A percentile compares a stretch with the other conserved stretches of the same genome.
Conservation (phyloP, 441 rosid species). For the Dalechampia spathulata region DNA sequence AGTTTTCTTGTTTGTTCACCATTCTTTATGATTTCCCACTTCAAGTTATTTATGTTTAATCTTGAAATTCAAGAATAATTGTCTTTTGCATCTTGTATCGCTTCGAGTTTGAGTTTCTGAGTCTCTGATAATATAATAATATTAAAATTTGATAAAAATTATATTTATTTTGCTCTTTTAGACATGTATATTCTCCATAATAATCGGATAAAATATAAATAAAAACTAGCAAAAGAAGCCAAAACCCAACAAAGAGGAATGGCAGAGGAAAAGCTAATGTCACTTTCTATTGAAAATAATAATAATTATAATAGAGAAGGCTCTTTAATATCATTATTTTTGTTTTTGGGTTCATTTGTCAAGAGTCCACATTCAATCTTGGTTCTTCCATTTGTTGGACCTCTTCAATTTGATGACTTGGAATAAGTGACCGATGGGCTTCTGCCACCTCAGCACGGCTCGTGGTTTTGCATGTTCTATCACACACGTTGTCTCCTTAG, state of each 20-base stretch:
- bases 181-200: conserved; percentile 29
- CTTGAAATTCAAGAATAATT: too few species aligned
- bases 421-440: conserved; percentile 71
- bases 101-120: too few species aligned
- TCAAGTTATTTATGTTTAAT: too few species aligned
- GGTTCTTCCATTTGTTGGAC: conserved; percentile 50
- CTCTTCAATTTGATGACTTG: conserved; percentile 72
- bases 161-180: too few species aligned
- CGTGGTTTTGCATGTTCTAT: conserved; percentile 54
- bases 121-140: too few species aligned
- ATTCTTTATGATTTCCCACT: too few species aligned
- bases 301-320: too few species aligned
- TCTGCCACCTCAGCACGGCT: conserved; percentile 76
- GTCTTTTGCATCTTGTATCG: too few species aligned
- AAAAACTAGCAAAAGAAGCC: conserved; percentile 12
- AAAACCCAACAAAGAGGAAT: conserved; percentile 12
- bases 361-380: too few species aligned
- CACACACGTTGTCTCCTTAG: conserved; percentile 39
- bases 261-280: conserved; percentile 18
- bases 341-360: too few species aligned
- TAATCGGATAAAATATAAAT: conserved; percentile 20
- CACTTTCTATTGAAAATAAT: conserved; percentile 24
- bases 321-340: too few species aligned
- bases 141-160: too few species aligned
- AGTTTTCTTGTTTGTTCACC: not conserved